Conservation (phyloP, 2,329 filamentous ascomycete genomes). For the Sporothrix variecibatus region DNA sequence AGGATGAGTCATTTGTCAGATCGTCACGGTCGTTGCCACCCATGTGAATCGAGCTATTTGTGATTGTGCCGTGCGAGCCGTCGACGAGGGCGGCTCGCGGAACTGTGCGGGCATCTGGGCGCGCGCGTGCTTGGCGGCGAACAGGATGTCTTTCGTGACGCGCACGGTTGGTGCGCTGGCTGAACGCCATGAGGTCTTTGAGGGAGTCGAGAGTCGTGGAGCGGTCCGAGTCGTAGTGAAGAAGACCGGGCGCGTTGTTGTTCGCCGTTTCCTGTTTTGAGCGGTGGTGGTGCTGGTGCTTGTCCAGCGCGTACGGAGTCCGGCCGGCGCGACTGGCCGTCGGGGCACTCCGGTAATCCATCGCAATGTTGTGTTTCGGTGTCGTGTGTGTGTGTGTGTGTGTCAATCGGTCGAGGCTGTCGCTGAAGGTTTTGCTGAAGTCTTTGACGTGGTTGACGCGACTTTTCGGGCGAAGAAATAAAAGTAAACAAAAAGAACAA, state of each 20-base stretch:
- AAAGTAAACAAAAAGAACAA: slow-evolving; percentile 30
- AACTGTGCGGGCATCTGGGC: slow-evolving; percentile 30
- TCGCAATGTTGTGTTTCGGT: not conserved
- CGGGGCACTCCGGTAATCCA: slow-evolving; percentile 24
- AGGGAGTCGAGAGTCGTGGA: slow-evolving; percentile 31
- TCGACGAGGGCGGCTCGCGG: slow-evolving; percentile 33
- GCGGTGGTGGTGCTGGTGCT: not conserved
- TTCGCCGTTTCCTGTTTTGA: not conserved
- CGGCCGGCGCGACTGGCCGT: slow-evolving; percentile 23
- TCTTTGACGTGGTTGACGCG: slow-evolving; percentile 17
- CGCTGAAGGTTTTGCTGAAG: not conserved
- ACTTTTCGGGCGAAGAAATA: not conserved
- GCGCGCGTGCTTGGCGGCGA: slow-evolving; percentile 30
- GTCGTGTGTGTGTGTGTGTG: not conserved
- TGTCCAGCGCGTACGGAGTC: slow-evolving; percentile 15
- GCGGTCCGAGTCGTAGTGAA: slow-evolving; percentile 31
- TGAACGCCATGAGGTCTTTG: slow-evolving; percentile 30
- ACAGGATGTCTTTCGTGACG: slow-evolving; percentile 44
- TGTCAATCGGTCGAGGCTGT: not conserved
- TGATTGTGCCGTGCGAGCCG: slow-evolving; percentile 33
- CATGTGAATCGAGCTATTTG: slow-evolving; percentile 28
- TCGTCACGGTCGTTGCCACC: slow-evolving; percentile 13
- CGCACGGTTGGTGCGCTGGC: slow-evolving; percentile 22
- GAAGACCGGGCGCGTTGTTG: slow-evolving; percentile 18
- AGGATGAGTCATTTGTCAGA: slow-evolving; percentile 24